Evolutionary conservation across 768 basidiomycete species (phyloP), one percentile per base, ranked within the genome.

Genomic region (Suillus spraguei): DNA sequence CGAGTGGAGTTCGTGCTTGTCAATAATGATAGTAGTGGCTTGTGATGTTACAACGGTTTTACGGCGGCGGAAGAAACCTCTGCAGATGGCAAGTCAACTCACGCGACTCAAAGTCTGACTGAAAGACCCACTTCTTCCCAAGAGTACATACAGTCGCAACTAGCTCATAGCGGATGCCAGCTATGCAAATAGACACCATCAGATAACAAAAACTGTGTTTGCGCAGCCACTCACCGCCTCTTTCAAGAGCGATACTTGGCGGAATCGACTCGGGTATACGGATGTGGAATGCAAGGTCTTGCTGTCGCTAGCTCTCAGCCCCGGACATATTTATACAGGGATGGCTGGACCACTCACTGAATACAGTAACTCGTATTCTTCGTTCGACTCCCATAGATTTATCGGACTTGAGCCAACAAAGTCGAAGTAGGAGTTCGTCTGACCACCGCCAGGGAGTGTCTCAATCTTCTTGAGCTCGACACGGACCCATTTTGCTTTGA

Each of bases 251-350:
- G 63, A 95, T 85, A 47, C 85, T 92, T 17, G 95, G 94, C 2
- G 96, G 95, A 63, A 95, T 89, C 11, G 92, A 91, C 74, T 97
- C 94, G 0, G 96, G 96, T 70, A 98, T 89, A 32, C 95, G 90
- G 58, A 98, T 91, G 62, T 87, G 86, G 74, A 98, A 98, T 4
- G 90, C 89, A 67, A 93, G 90, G 78, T 95, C 94, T 84, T 88
- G 87, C 92, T 94, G 67, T 58, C 66, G 46, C 41, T 20, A 47
- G 24, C 53, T 42, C 49, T 62, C 35, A 61, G 67, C 16, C 14
- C n/a, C 33, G 7, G 55, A 28, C 41, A 41, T 13, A 39, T 24
- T 62, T 20, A 39, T 35, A 66, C 47, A 56, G 59, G 60, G 50
- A 59, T 8, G 53, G 35, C 11, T 52, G 22, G 10, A 4, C 36